Evolutionary conservation across 2,329 filamentous ascomycete genomes (phyloP).

Genomic region (Sphaceloma murrayae): DNA sequence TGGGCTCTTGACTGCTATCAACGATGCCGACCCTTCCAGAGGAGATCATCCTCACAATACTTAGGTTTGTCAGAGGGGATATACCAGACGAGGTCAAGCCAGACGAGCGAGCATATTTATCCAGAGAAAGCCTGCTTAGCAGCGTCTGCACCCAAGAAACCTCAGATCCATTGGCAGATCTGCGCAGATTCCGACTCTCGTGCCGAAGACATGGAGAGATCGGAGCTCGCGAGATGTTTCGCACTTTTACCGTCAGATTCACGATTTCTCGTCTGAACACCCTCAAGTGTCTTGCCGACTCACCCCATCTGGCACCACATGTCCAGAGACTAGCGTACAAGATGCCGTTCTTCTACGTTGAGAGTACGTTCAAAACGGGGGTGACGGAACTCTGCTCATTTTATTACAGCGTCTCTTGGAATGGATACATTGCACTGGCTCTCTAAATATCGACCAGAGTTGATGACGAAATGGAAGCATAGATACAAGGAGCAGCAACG

Average conservation of each 20-base stretch:
- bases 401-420: slow-evolving; percentile 7
- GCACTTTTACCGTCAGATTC: slow-evolving; percentile 44
- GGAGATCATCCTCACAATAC: slow-evolving; percentile 42
- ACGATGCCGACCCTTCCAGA: slow-evolving; percentile 35
- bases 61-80: slow-evolving; percentile 45
- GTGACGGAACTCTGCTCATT: background rate
- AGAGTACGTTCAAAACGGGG: slow-evolving; percentile 33
- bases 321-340: slow-evolving; percentile 54
- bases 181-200: slow-evolving; percentile 40
- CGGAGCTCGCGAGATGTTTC: slow-evolving; percentile 44
- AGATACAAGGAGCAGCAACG: slow-evolving; percentile 43
- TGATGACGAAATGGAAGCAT: slow-evolving; percentile 33
- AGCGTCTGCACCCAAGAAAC: slow-evolving; percentile 34
- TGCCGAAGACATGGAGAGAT: slow-evolving; percentile 43
- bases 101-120: slow-evolving; percentile 42
- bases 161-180: slow-evolving; percentile 35
- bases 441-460: slow-evolving; percentile 28
- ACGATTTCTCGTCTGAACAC: slow-evolving; percentile 41
- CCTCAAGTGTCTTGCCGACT: slow-evolving; percentile 41
- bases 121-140: slow-evolving; percentile 39
- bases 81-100: slow-evolving; percentile 42
- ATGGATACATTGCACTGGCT: slow-evolving; percentile 19
- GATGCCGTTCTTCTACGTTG: slow-evolving; percentile 49
- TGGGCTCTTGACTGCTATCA: background rate
- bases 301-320: slow-evolving; percentile 42